Conservation (phyloP, 2,329 filamentous ascomycete genomes). For the Zymoseptoria crescenta region DNA sequence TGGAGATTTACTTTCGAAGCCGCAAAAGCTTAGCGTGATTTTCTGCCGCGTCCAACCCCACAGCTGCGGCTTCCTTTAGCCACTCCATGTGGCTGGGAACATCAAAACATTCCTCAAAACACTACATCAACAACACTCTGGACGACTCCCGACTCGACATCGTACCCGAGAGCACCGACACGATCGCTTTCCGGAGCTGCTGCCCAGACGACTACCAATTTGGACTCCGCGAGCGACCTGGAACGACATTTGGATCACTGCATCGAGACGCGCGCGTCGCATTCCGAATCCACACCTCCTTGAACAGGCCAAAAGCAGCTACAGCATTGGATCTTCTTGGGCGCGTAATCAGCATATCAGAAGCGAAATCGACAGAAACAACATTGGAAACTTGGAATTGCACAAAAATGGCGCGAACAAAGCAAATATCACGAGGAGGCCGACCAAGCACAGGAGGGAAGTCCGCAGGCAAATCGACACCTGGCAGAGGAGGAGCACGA, state of each 20-base stretch:
- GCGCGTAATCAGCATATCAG: not conserved
- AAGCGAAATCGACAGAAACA: not conserved
- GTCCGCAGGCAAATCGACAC: slow-evolving; percentile 17
- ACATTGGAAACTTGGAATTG: not conserved
- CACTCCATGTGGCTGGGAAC: not conserved
- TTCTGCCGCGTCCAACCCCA: too few relatives aligned
- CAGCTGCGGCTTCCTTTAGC: too few relatives aligned
- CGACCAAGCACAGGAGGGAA: slow-evolving; percentile 24
- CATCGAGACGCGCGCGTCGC: not conserved
- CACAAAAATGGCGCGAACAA: slow-evolving; percentile 20
- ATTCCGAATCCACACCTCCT: not conserved
- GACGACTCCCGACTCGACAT: not conserved
- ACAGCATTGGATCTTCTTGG: not conserved
- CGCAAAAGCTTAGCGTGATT: too few relatives aligned
- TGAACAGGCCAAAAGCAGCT: not conserved
- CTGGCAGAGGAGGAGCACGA: not conserved
- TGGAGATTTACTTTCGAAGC: too few relatives aligned
- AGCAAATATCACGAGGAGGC: slow-evolving; percentile 8
- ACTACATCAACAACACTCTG: not conserved
- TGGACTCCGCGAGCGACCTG: not conserved
- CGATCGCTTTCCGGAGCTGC: not conserved
- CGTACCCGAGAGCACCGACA: not conserved
- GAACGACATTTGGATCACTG: not conserved
- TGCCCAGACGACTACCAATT: not conserved
- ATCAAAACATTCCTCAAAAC: not conserved